Evolutionary conservation across 768 basidiomycete genomes (phyloP).

Genomic region (Harrya chromipes): DNA sequence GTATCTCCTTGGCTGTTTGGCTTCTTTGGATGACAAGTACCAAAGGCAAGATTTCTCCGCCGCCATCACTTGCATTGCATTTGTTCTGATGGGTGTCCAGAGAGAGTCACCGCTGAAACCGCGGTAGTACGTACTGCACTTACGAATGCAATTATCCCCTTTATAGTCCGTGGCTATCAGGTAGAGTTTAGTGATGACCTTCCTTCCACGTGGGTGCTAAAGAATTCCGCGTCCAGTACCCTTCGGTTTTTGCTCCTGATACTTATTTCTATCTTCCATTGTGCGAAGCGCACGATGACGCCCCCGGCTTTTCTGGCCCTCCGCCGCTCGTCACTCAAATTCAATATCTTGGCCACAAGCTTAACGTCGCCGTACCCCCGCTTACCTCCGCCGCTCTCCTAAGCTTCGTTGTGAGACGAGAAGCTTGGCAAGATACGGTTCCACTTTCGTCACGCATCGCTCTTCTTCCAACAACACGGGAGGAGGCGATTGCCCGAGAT

Average conservation of each 20-base stretch:
- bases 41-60: conserved; percentile 31
- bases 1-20: conserved; percentile 42
- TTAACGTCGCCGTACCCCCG: conserved; percentile 40
- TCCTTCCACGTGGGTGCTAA: conserved; percentile 1
- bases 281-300: conserved; percentile 24
- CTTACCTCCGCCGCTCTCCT: conserved; percentile 41
- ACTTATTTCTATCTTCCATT: conserved; percentile 42
- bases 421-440: conserved; percentile 33
- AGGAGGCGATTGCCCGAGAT: conserved; percentile 29
- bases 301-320: conserved; percentile 31
- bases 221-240: conserved; percentile 31
- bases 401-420: conserved; percentile 34
- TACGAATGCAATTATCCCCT: conserved; percentile 35
- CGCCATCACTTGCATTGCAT: not conserved
- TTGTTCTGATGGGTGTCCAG: conserved; percentile 27
- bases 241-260: conserved; percentile 44
- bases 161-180: conserved; percentile 41
- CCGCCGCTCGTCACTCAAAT: conserved; percentile 33
- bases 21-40: conserved; percentile 45
- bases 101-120: conserved; percentile 32
- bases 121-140: conserved; percentile 24
- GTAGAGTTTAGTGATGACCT: conserved; percentile 23
- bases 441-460: conserved; percentile 22
- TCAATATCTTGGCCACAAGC: conserved; percentile 39
- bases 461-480: conserved; percentile 35